Evolutionary conservation across 306 rosid species (phyloP).

Genomic region (Acacia confusa): DNA sequence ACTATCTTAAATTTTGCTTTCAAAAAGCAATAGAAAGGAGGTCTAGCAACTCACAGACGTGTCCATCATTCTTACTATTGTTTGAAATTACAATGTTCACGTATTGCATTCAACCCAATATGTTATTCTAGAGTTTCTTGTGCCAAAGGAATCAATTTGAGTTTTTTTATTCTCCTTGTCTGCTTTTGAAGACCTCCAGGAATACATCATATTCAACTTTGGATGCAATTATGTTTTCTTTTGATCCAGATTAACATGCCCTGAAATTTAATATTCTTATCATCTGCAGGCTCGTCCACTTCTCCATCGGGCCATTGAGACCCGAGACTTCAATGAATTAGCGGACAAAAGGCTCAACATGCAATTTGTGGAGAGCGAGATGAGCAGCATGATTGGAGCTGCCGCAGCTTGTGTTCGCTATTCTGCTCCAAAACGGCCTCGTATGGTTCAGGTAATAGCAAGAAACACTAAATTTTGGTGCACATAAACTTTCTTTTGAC

Average conservation of each 20-base stretch:
- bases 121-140: not conserved
- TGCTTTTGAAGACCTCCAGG: not conserved
- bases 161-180: not conserved
- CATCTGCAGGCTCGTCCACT: constrained; percentile 79
- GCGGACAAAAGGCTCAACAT: constrained; percentile 69
- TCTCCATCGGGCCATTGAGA: constrained; percentile 66
- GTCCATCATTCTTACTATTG: not conserved
- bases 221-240: constrained; percentile 1
- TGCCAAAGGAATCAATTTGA: not conserved
- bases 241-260: not conserved
- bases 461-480: not conserved
- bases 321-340: constrained; percentile 54
- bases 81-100: not conserved
- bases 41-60: constrained; percentile 5
- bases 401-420: constrained; percentile 96
- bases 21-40: not conserved
- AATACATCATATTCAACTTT: constrained; percentile 7
- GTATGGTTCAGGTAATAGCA: constrained; percentile 83
- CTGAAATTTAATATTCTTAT: constrained; percentile 19
- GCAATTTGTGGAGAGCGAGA: constrained; percentile 63
- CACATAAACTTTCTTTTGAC: not conserved
- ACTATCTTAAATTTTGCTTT: not conserved
- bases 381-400: constrained; percentile 84
- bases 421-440: constrained; percentile 85
- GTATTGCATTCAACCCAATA: not conserved